A percentile compares a stretch with the other conserved stretches of the same genome.
Conservation (phyloP, 2,329 filamentous ascomycete species). For the Xylariaceae sp. region DNA sequence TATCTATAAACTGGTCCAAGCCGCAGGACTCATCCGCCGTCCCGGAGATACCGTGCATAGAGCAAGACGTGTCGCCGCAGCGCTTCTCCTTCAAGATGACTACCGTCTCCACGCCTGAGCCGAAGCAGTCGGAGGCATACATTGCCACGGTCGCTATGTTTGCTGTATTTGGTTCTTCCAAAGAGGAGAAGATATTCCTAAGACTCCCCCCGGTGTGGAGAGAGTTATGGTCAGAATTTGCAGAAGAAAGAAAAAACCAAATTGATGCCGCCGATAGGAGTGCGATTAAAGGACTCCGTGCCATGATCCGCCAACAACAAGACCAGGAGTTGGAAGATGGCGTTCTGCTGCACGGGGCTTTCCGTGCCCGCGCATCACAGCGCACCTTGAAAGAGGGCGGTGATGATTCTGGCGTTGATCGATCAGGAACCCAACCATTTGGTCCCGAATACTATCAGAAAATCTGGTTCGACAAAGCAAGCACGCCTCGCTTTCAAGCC, state of each 20-base stretch:
- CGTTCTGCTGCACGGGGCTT: slow-evolving; percentile 71
- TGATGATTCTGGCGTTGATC: slow-evolving; percentile 46
- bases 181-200: slow-evolving; percentile 80
- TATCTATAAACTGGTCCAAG: slow-evolving; percentile 76
- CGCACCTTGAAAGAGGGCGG: slow-evolving; percentile 44
- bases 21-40: slow-evolving; percentile 47
- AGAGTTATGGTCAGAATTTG: slow-evolving; percentile 78
- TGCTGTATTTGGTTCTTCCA: slow-evolving; percentile 67
- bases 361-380: slow-evolving; percentile 54
- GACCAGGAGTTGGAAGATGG: slow-evolving; percentile 68
- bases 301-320: slow-evolving; percentile 61
- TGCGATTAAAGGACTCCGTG: slow-evolving; percentile 61
- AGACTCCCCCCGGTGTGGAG: slow-evolving; percentile 76
- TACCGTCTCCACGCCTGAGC: slow-evolving; percentile 65
- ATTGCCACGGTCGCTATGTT: slow-evolving; percentile 79
- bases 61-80: slow-evolving; percentile 42
- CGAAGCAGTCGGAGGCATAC: slow-evolving; percentile 80
- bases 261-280: slow-evolving; percentile 65
- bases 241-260: slow-evolving; percentile 63
- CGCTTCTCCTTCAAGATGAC: slow-evolving; percentile 68
- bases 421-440: slow-evolving; percentile 35
- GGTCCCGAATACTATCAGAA: slow-evolving; percentile 48
- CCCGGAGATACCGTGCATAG: slow-evolving; percentile 40
- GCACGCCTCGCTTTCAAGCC: slow-evolving; percentile 58
- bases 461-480: slow-evolving; percentile 56